Evolutionary conservation across 768 basidiomycete genomes (phyloP).

Genomic region (Naematelia aurantialba): DNA sequence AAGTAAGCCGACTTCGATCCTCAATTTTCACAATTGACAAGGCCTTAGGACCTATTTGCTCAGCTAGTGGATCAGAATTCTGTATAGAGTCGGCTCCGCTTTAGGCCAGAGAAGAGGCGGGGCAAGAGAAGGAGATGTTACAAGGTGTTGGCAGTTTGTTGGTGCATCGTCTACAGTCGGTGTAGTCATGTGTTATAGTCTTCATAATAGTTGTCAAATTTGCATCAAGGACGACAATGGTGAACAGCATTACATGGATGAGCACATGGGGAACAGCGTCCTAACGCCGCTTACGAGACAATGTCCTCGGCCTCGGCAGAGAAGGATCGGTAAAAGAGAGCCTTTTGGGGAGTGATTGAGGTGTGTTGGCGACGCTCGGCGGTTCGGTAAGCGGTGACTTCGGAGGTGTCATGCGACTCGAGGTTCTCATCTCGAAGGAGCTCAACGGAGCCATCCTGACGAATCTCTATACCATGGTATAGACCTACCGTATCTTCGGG

Average conservation of each 20-base stretch:
- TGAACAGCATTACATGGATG: not conserved
- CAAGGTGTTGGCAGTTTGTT: too few relatives aligned
- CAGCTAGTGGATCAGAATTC: conserved; percentile 40
- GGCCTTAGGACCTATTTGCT: conserved; percentile 35
- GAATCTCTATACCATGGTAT: conserved; percentile 15
- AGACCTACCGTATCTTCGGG: conserved; percentile 6
- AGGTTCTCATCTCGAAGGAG: conserved; percentile 18
- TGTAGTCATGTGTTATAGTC: not conserved
- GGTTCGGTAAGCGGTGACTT: not conserved
- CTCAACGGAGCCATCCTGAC: conserved; percentile 18
- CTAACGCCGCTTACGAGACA: not conserved
- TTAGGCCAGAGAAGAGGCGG: too few relatives aligned
- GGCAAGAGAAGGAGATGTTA: too few relatives aligned
- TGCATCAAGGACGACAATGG: not conserved
- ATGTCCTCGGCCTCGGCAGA: conserved; percentile 32
- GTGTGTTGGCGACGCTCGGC: not conserved
- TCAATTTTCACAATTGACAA: conserved; percentile 12
- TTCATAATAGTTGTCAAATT: not conserved
- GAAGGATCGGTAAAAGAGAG: conserved; percentile 25
- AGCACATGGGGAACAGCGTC: not conserved
- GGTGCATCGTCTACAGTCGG: too few relatives aligned
- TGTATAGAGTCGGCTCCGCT: not conserved
- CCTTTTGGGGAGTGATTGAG: conserved; percentile 19
- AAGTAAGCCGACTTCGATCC: conserved; percentile 19
- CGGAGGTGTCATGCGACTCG: not conserved